Base-by-base conservation (phyloP, 1,284 basidiomycete genomes). In the Meira miltonrushii region DNA sequence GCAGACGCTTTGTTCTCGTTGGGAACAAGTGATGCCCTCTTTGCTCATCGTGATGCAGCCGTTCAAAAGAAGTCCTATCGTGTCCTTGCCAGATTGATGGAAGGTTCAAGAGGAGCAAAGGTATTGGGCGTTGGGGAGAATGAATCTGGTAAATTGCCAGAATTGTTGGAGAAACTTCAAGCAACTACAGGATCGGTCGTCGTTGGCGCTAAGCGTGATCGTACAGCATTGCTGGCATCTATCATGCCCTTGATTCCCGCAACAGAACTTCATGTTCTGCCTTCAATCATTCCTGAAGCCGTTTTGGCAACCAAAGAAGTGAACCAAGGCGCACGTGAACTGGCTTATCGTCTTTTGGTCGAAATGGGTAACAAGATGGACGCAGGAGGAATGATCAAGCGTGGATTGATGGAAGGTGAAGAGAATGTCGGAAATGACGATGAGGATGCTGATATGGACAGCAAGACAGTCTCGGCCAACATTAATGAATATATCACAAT, bases 231-330 rank as follows among this genome's bases (percentile, higher is more conserved):
- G 1, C 82, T 97, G 44, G 80, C 86, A 1, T 81, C 84, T 0
- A 82, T 98, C n/a, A 83, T 96, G 17, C 82, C 86, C 4, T 79
- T 80, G 25, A 83, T 97, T 37, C 87, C 89, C 0, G 78, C 84
- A 1, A 84, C 86, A 15, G 83, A 87, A 33, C 81, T 98, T 61
- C 89, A 96, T 72, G 80, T 93, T 54, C 86, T 99, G 51, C 89
- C 92, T 1, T 86, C 87, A 2, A 82, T 98, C 53, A 88, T 98
- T 52, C 91, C 94, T 0, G 95, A 99, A 81, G 92, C 90, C 13
- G 89, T 97, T 3, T 82, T 99, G n/a, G 93, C 91, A 1, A 97
- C 93, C 28, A 99, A 98, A 78, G 95, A 98, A 78, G 90, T 92
- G 8, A 96, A 95, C 39, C 92, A 94, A 78, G 91, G 90, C 70